Evolutionary conservation across 148 eudicot genomes (phyloP).

Genomic region (Camellia granthamiana): DNA sequence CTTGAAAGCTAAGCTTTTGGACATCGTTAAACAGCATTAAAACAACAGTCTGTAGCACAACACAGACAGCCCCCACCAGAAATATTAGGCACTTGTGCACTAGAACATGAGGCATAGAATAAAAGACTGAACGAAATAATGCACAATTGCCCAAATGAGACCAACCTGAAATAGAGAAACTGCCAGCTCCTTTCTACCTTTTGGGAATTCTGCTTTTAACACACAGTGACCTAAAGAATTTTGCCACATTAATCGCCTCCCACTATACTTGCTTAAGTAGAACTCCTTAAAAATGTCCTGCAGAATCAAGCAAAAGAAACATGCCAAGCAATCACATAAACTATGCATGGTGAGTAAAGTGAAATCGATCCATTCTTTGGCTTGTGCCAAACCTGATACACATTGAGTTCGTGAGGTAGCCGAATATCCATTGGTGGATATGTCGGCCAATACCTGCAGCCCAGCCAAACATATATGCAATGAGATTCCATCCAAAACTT

Average conservation of each 20-base stretch:
- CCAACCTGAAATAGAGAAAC: slow-evolving; percentile 94
- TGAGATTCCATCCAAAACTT: not conserved
- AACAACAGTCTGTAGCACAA: slow-evolving; percentile 66
- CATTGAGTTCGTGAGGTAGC: slow-evolving; percentile 92
- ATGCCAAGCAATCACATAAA: not conserved
- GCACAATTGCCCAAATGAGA: not conserved
- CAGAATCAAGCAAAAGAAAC: slow-evolving; percentile 17
- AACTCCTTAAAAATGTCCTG: slow-evolving; percentile 98
- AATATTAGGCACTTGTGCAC: not conserved
- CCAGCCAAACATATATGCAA: not conserved
- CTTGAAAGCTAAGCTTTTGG: slow-evolving; percentile 85
- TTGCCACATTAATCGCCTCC: slow-evolving; percentile 98
- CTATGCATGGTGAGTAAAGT: not conserved
- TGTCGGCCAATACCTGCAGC: slow-evolving; percentile 95
- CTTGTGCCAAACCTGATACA: slow-evolving; percentile 72
- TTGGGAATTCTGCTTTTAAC: slow-evolving; percentile 80
- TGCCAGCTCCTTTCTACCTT: slow-evolving; percentile 94
- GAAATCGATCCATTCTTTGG: not conserved
- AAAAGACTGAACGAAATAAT: not conserved
- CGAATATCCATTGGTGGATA: slow-evolving; percentile 97
- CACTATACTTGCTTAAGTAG: slow-evolving; percentile 90
- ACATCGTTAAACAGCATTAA: slow-evolving; percentile 96
- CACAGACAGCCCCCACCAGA: not conserved
- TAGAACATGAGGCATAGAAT: not conserved
- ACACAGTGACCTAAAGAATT: slow-evolving; percentile 96